A percentile compares a stretch with the other conserved stretches of the same genome.
These are phyloP conservation scores for Coniochaeta pulveracea DNA, from an alignment of 2,329 filamentous ascomycete species.

Conservation along the genomic window DNA sequence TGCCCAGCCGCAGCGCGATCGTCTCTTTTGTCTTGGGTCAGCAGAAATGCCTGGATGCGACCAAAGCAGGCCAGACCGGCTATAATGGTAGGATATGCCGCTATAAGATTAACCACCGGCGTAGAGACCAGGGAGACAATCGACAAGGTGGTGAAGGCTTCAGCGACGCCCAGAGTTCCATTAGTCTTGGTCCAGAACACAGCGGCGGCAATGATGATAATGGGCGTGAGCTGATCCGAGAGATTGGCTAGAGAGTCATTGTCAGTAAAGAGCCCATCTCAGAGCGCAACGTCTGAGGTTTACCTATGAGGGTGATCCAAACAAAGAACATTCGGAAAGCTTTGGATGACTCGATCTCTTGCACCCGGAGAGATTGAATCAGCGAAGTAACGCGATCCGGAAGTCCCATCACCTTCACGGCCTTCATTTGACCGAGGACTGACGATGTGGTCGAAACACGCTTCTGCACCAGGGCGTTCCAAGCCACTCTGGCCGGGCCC, in stretches of 20 bases:
- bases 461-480: constrained; percentile 30
- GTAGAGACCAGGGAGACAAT: constrained; percentile 11
- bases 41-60: constrained; percentile 12
- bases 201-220: constrained; percentile 2
- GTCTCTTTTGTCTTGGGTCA: background rate
- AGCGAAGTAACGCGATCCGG: constrained; percentile 12
- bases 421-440: constrained; percentile 31
- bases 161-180: constrained; percentile 7
- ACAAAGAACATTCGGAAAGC: constrained; percentile 15
- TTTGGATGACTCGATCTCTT: constrained; percentile 18
- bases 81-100: constrained; percentile 9
- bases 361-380: constrained; percentile 15
- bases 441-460: constrained; percentile 27
- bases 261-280: too few relatives aligned
- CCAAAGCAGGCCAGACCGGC: constrained; percentile 11
- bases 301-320: constrained; percentile 12
- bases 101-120: constrained; percentile 10
- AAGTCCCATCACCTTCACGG: constrained; percentile 31
- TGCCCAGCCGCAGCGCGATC: background rate
- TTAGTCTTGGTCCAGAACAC: constrained; percentile 14
- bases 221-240: too few relatives aligned
- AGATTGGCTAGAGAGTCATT: too few relatives aligned
- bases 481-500: constrained; percentile 18
- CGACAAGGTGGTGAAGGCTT: constrained; percentile 12
- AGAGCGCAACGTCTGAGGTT: too few relatives aligned